phyloP scores from a whole-genome alignment of 116 monocot genomes.

The Thalassia testudinum region DNA sequence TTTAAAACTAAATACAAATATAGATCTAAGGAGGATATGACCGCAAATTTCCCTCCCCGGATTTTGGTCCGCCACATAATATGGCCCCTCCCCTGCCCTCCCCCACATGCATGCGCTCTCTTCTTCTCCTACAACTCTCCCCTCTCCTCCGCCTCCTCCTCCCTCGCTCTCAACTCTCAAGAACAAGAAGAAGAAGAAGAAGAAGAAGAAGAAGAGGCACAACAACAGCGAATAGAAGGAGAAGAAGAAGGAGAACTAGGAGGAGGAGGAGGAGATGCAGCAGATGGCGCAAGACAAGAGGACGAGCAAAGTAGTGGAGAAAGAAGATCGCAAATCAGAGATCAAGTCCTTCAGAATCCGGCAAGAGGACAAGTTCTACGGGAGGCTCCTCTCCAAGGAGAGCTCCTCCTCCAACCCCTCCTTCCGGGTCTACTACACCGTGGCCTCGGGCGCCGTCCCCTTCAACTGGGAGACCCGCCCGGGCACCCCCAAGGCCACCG shows the following conservation, averaged over 20 bases:
- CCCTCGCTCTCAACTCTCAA: background rate
- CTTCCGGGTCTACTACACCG: conserved; percentile 64
- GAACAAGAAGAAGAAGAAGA: no score
- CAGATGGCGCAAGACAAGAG: background rate
- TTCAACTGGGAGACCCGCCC: conserved; percentile 72
- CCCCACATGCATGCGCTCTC: no score
- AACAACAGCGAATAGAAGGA: no score
- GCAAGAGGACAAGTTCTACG: conserved; percentile 34
- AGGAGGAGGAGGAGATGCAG: background rate
- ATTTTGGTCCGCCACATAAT: no score
- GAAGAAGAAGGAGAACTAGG: background rate
- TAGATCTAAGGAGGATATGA: no score
- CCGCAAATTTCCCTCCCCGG: no score
- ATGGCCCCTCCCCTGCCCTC: no score
- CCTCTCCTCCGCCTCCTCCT: background rate
- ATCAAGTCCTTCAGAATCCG: background rate
- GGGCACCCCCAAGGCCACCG: conserved; percentile 37
- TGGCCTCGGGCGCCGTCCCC: conserved; percentile 42
- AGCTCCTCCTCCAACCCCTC: conserved; percentile 37
- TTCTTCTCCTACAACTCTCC: no score
- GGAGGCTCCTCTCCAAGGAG: conserved; percentile 47
- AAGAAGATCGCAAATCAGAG: background rate
- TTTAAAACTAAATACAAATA: no score
- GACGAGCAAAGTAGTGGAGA: background rate
- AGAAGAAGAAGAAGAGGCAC: no score